A percentile compares a stretch with the other conserved stretches of the same genome.
Conservation (phyloP, 331 rosid species). For the Acacia concinna region DNA sequence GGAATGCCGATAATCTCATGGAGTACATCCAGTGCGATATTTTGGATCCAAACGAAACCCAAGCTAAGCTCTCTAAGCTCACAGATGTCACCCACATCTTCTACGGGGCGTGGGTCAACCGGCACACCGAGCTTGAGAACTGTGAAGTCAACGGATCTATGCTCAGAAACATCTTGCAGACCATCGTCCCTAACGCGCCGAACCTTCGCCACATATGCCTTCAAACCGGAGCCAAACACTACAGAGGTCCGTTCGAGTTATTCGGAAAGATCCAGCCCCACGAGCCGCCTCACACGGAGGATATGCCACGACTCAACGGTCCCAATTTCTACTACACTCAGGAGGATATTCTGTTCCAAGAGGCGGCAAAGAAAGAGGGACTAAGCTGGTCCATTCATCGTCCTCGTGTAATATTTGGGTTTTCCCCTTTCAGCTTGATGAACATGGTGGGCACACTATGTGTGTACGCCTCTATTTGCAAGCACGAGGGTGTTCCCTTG, state of each 20-base stretch:
- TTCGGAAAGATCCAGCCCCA: slow-evolving; percentile 26
- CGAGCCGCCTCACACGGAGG: slow-evolving; percentile 55
- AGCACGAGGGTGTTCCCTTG: slow-evolving; percentile 50
- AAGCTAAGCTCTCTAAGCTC: slow-evolving; percentile 46
- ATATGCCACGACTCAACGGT: slow-evolving; percentile 38
- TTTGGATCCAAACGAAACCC: slow-evolving; percentile 40
- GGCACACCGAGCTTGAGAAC: slow-evolving; percentile 40
- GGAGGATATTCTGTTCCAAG: slow-evolving; percentile 49
- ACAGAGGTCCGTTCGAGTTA: slow-evolving; percentile 41
- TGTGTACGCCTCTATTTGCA: slow-evolving; percentile 56
- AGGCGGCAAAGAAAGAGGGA: slow-evolving; percentile 30
- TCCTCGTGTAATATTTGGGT: slow-evolving; percentile 45
- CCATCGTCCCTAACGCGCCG: slow-evolving; percentile 44
- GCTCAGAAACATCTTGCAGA: slow-evolving; percentile 46
- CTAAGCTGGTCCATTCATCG: slow-evolving; percentile 52
- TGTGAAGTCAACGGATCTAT: slow-evolving; percentile 47
- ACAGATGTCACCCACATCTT: slow-evolving; percentile 59
- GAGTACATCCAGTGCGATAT: slow-evolving; percentile 56
- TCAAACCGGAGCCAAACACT: slow-evolving; percentile 51
- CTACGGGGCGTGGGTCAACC: slow-evolving; percentile 47
- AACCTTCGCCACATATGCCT: slow-evolving; percentile 53
- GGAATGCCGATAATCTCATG: slow-evolving; percentile 51
- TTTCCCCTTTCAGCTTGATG: slow-evolving; percentile 53
- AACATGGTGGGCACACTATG: slow-evolving; percentile 46
- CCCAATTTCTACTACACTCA: slow-evolving; percentile 56